These are phyloP conservation scores for Cryptomeria japonica DNA, from an alignment of 75 land plant genomes.

Conservation along the genomic window DNA sequence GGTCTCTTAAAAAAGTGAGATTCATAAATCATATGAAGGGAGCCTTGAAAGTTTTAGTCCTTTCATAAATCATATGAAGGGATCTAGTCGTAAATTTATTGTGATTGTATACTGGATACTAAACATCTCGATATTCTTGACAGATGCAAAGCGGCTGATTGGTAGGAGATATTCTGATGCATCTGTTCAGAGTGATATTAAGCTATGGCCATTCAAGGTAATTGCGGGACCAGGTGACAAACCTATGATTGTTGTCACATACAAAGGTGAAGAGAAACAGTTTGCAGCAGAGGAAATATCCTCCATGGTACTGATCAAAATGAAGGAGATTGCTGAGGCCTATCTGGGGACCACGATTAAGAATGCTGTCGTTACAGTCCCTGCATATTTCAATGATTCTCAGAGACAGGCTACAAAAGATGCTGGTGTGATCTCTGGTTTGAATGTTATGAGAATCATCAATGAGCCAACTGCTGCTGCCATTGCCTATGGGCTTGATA, in stretches of 20 bases:
- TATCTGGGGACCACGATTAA: constrained; percentile 28
- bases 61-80: not conserved
- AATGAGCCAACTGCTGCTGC: constrained; percentile 78
- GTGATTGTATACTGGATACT: too few relatives aligned
- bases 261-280: constrained; percentile 38
- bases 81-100: not conserved
- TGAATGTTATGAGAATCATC: constrained; percentile 28
- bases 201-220: constrained; percentile 47
- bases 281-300: constrained; percentile 33
- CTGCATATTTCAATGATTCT: constrained; percentile 9
- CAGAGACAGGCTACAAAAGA: constrained; percentile 22
- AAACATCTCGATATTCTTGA: not conserved
- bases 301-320: constrained; percentile 34
- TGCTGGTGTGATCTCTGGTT: constrained; percentile 15
- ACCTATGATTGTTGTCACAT: constrained; percentile 31
- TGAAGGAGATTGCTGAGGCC: constrained; percentile 46
- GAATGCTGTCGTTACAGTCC: constrained; percentile 27
- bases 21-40: not conserved
- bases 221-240: constrained; percentile 34
- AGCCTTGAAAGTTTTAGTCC: too few relatives aligned
- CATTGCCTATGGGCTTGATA: constrained; percentile 70
- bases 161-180: constrained; percentile 33
- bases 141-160: constrained; percentile 43
- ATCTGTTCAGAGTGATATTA: constrained; percentile 23
- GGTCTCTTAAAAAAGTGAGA: too few relatives aligned